A percentile compares a stretch with the other conserved stretches of the same genome.
Conservation (phyloP, 2,329 filamentous ascomycete genomes). For the Diplodia corticola region DNA sequence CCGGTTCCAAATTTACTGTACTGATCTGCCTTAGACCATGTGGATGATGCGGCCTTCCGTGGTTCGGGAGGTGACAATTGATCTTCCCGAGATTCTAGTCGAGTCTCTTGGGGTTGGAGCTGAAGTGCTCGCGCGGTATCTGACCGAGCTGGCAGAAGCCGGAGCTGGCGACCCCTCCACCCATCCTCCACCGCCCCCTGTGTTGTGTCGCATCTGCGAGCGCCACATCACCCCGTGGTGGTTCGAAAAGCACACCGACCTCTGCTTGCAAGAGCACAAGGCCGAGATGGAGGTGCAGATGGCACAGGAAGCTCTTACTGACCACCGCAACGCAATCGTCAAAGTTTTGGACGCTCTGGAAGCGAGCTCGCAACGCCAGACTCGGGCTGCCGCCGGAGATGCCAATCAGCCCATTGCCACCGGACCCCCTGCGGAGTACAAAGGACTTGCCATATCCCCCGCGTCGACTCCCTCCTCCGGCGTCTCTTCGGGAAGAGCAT, state of each 20-base stretch:
- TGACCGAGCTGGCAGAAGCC: slow-evolving; percentile 83
- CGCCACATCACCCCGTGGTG: slow-evolving; percentile 97
- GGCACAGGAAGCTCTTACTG: slow-evolving; percentile 85
- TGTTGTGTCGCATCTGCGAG: slow-evolving; percentile 95
- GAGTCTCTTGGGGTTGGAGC: slow-evolving; percentile 93
- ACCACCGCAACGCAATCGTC: slow-evolving; percentile 92
- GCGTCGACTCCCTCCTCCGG: slow-evolving; percentile 66
- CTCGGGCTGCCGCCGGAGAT: slow-evolving; percentile 21
- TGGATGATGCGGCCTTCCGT: slow-evolving; percentile 98
- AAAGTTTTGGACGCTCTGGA: slow-evolving; percentile 92
- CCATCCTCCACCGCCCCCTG: slow-evolving; percentile 77
- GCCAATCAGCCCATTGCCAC: slow-evolving; percentile 28
- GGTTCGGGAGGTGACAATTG: slow-evolving; percentile 90
- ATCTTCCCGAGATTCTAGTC: slow-evolving; percentile 83
- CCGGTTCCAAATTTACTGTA: neutral
- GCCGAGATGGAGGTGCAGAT: slow-evolving; percentile 98
- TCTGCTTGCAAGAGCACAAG: slow-evolving; percentile 92
- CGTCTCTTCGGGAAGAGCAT: slow-evolving; percentile 68
- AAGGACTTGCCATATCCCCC: slow-evolving; percentile 80
- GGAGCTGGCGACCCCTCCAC: slow-evolving; percentile 72
- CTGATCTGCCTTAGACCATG: slow-evolving; percentile 72
- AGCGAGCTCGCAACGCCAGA: slow-evolving; percentile 56
- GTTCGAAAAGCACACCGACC: slow-evolving; percentile 98
- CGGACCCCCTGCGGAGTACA: slow-evolving; percentile 72
- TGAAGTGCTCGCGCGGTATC: slow-evolving; percentile 89